Evolutionary conservation across 1,139 yeast species (phyloP).

Genomic region (Suhomyces yuchorum): DNA sequence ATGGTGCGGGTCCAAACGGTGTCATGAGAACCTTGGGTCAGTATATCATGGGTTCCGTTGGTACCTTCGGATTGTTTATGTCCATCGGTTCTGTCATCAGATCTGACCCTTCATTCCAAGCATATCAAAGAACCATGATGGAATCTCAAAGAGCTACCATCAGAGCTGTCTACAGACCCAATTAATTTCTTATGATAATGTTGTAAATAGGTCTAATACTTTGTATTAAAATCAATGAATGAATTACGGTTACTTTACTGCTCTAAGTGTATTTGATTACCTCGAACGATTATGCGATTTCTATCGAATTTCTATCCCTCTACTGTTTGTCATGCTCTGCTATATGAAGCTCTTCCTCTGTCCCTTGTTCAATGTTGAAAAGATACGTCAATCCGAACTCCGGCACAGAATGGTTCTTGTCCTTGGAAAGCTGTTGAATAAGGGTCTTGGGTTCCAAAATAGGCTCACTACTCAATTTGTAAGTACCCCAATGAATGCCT

Average conservation of each 20-base stretch:
- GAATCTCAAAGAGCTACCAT: slow-evolving; percentile 39
- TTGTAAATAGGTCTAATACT: slow-evolving; percentile 11
- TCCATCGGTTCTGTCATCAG: slow-evolving; percentile 92
- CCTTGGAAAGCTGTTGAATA: slow-evolving; percentile 32
- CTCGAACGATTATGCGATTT: neutral
- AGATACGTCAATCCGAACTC: slow-evolving; percentile 47
- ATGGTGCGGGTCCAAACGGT: slow-evolving; percentile 99
- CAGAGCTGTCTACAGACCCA: slow-evolving; percentile 30
- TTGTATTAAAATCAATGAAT: slow-evolving; percentile 1
- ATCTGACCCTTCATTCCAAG: slow-evolving; percentile 59
- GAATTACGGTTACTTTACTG: neutral
- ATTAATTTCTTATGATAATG: slow-evolving; percentile 2
- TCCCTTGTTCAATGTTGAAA: slow-evolving; percentile 29
- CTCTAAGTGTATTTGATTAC: neutral
- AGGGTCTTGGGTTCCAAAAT: slow-evolving; percentile 74
- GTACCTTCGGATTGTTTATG: slow-evolving; percentile 95
- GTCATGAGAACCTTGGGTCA: slow-evolving; percentile 95
- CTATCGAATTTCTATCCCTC: neutral
- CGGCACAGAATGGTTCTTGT: slow-evolving; percentile 33
- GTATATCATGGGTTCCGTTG: slow-evolving; percentile 95
- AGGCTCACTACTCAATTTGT: slow-evolving; percentile 83
- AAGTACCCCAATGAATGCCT: slow-evolving; percentile 97
- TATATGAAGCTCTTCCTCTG: slow-evolving; percentile 9
- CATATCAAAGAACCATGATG: slow-evolving; percentile 42
- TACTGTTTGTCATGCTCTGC: slow-evolving; percentile 1